Base-by-base conservation (phyloP, 169 alveolate genomes). In the Plasmodium coatneyi region DNA sequence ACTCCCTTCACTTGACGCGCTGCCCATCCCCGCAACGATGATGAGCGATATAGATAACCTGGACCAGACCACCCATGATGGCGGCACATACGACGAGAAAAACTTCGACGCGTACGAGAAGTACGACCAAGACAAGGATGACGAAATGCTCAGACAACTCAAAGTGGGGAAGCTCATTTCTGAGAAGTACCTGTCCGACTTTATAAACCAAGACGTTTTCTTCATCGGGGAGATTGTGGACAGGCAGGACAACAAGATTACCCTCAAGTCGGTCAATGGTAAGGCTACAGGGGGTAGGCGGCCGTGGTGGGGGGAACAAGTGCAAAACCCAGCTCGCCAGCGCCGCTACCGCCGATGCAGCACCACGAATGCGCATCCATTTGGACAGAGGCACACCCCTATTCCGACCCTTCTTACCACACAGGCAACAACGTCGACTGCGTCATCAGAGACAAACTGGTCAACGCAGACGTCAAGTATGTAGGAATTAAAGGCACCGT, bases 401-500 rank as follows among this genome's bases (percentile, higher is more conserved):
- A 19, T 28, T 84, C 22, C 39, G 36, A 46, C 66, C 60, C 22
- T 43, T n/a, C 28, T 25, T 28, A 72, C 52, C 22, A 4, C 41
- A 7, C 79, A 87, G 93, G 93, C 7, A 87, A 87, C 34, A 66
- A 36, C 30, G 93, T 87, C 71, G 93, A 87, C 1, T 87, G 93
- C 28, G 36, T 87, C 16, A 19, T 87, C 22, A 56, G 54, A 52
- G 93, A 87, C 16, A 36, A 46, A 5, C 71, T 78, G 16, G 28
- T 79, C 5, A 54, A 79, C 25, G 5, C 36, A 19, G 41, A 76
- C 52, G 43, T 90, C 36, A 87, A 87, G 71, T 76, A 79, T 34
- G 30, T 87, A 14, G 93, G 93, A 6, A 79, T 87, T 79, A 87
- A 87, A 87, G 93, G 93, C 5, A 87, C 76, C 54, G 93, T 87